Evolutionary conservation across 1,139 yeast genomes (phyloP).

Genomic region (Blastobotrys serpentis): DNA sequence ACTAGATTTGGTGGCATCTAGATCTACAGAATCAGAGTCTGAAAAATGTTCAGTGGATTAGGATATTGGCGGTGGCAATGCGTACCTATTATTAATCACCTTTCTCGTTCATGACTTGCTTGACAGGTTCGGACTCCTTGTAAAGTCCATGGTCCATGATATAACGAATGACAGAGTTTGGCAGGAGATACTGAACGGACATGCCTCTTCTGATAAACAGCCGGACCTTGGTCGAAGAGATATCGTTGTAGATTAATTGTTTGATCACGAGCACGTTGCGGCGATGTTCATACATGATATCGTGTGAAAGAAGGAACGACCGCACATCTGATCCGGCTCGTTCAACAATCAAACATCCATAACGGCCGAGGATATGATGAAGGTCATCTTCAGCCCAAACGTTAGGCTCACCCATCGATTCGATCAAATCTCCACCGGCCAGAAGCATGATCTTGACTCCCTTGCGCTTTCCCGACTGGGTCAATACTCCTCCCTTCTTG

Average conservation of each 20-base stretch:
- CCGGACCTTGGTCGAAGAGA: slow-evolving; percentile 90
- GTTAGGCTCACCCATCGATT: slow-evolving; percentile 99
- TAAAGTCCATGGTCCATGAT: slow-evolving; percentile 90
- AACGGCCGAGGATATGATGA: slow-evolving; percentile 91
- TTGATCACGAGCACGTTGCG: slow-evolving; percentile 91
- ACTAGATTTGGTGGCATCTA: too few relatives aligned
- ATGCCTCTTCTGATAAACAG: slow-evolving; percentile 88
- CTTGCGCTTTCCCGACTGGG: slow-evolving; percentile 67
- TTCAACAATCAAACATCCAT: slow-evolving; percentile 95
- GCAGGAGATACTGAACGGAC: slow-evolving; percentile 93
- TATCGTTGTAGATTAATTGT: slow-evolving; percentile 94
- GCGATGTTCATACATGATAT: slow-evolving; percentile 94
- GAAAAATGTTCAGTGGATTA: too few relatives aligned
- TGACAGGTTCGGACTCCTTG: slow-evolving; percentile 89
- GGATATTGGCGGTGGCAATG: too few relatives aligned
- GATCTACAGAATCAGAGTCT: too few relatives aligned
- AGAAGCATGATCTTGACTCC: slow-evolving; percentile 94
- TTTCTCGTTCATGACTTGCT: slow-evolving; percentile 64
- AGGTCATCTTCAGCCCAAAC: slow-evolving; percentile 98
- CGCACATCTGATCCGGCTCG: slow-evolving; percentile 96
- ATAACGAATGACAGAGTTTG: slow-evolving; percentile 91
- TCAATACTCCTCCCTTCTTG: slow-evolving; percentile 80
- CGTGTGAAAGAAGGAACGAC: slow-evolving; percentile 85
- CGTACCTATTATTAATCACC: slow-evolving; percentile 27
- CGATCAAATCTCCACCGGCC: slow-evolving; percentile 97